Evolutionary conservation across 495 filamentous ascomycete species (phyloP), one percentile per base, ranked within the genome.

Genomic region (Hyaloscypha hepaticicola): DNA sequence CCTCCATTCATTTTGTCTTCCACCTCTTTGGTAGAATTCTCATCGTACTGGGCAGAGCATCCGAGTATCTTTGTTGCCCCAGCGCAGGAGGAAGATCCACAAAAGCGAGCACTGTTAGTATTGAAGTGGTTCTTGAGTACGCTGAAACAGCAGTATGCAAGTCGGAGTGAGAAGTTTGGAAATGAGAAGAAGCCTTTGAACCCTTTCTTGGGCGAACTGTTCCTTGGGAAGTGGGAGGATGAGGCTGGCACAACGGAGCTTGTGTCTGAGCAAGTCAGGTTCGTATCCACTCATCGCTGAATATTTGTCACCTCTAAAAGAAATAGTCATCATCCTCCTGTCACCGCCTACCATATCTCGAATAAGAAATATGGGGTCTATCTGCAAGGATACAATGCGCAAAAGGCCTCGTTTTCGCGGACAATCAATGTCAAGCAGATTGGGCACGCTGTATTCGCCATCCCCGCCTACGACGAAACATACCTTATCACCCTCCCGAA

Each of bases 151-250:
- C 93, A 96, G 69, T 99, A 98, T 77, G 70, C 68, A 0, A 72
- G 70, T 70, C 61, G 70, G 21, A 97, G 88, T 73, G 96, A 99
- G 78, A 93, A 97, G 77, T 87, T 88, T 50, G 92, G 92, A 25
- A 93, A 93, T 68, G 96, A 99, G 83, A 99, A 99, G 83, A 99
- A 99, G 79, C 95, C 95, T 0, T 78, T 99, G 77, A 98, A 97
- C 70, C 91, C 91, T 0, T 95, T 95, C 77, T 76, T 95, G 26
- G 95, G 95, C 34, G 95, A 99, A 77, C 80, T 98, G 25, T 98
- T 97, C 73, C 75, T 99, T 12, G 85, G 86, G 2, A 83, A 82
- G 71, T 90, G 85, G 83, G 78, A 79, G 53, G 81, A 88, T 75
- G 82, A 85, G 67, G 73, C 77, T 29, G 87, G 93, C 9, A 88